phyloP scores from a whole-genome alignment of 169 alveolate genomes.

The Cryptosporidium xiaoi region DNA sequence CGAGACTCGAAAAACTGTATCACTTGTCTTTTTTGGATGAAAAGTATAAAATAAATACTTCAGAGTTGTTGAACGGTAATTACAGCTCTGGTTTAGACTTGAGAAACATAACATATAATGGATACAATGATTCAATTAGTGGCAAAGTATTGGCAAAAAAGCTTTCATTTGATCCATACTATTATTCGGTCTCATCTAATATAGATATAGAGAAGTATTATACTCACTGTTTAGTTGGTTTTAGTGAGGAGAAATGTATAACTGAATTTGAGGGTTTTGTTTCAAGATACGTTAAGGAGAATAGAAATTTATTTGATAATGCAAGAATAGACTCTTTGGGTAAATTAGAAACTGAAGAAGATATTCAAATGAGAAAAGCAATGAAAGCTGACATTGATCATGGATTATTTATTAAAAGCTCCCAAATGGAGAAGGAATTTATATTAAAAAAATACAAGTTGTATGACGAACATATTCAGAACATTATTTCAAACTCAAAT shows the following conservation, averaged over 20 bases:
- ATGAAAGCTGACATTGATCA: not conserved
- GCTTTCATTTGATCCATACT: conserved; percentile 37
- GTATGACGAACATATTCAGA: not conserved
- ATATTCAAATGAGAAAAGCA: not conserved
- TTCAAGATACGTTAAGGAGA: not conserved
- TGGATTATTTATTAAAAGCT: not conserved
- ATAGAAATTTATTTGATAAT: conserved; percentile 16
- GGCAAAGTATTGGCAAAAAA: not conserved
- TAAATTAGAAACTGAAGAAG: conserved; percentile 14
- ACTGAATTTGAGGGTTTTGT: not conserved
- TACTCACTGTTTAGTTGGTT: conserved; percentile 12
- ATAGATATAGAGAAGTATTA: not conserved
- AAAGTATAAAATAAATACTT: no score
- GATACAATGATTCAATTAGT: not conserved
- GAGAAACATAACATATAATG: no score
- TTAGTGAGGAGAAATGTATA: not conserved
- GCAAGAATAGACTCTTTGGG: conserved; percentile 21
- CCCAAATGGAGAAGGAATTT: not conserved
- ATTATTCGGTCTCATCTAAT: conserved; percentile 34
- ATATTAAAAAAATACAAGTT: not conserved
- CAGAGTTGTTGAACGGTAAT: not conserved
- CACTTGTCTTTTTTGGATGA: not conserved
- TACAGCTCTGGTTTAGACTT: not conserved
- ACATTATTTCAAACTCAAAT: not conserved
- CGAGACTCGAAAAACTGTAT: conserved; percentile 32